These are phyloP conservation scores for Xylaria curta DNA, from an alignment of 495 filamentous ascomycete species.

Conservation along the genomic window DNA sequence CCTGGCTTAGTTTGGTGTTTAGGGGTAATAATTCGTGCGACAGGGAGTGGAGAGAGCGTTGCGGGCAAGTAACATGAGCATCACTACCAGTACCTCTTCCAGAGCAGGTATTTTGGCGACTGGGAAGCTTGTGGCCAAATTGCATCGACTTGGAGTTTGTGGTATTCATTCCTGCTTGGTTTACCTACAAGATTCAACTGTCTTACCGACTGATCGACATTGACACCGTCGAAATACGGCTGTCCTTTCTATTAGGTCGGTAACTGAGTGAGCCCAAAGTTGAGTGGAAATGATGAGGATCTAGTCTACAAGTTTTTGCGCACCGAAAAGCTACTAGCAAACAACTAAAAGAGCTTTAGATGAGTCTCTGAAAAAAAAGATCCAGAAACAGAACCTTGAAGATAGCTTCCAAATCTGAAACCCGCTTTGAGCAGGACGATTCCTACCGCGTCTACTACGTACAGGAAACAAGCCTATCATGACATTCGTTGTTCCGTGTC, in stretches of 20 bases:
- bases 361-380: slow-evolving; percentile 35
- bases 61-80: slow-evolving; percentile 18
- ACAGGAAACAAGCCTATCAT: slow-evolving; percentile 14
- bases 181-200: slow-evolving; percentile 18
- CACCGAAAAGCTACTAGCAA: slow-evolving; percentile 35
- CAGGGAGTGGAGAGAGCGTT: neutral
- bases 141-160: slow-evolving; percentile 21
- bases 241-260: slow-evolving; percentile 34
- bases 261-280: slow-evolving; percentile 34
- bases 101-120: slow-evolving; percentile 8
- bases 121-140: slow-evolving; percentile 11
- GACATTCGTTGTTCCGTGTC: neutral
- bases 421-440: slow-evolving; percentile 36
- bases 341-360: slow-evolving; percentile 34
- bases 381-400: slow-evolving; percentile 39
- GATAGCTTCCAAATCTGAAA: slow-evolving; percentile 44
- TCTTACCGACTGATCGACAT: slow-evolving; percentile 37
- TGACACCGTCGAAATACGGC: slow-evolving; percentile 42
- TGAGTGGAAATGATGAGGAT: slow-evolving; percentile 32
- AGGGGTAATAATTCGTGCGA: slow-evolving; percentile 27
- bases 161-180: slow-evolving; percentile 11
- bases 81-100: neutral
- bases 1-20: slow-evolving; percentile 31
- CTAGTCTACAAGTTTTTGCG: slow-evolving; percentile 42
- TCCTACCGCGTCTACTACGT: neutral